Evolutionary conservation across 2,329 filamentous ascomycete genomes (phyloP), one percentile per base, ranked within the genome.

Genomic region (Hymenoscyphus albidus): DNA sequence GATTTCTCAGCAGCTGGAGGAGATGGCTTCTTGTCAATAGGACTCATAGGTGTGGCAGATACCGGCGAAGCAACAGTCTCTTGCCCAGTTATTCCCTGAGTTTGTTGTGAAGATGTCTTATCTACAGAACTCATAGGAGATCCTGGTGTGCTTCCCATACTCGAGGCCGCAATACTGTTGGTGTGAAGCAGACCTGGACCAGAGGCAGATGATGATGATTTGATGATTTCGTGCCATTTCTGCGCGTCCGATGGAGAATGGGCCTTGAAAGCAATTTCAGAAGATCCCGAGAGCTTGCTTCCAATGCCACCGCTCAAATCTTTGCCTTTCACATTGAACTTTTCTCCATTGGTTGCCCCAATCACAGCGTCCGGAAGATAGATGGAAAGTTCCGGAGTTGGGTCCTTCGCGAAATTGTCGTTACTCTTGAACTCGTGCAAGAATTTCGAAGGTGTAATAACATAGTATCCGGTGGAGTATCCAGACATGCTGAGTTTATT

Each of bases 341-440:
- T 97, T 66, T 89, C 85, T 62, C 90, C 93, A 69, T 83, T 87
- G 13, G 85, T 84, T 0, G 79, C 74, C 64, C 93, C 92, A 64
- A 98, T 85, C 57, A 88, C 78, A 71, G 94, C 96, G 72, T 99
- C 95, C 12, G 95, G 93, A 0, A 99, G 87, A 77, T 94, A 98
- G 70, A 99, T 86, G 14, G 91, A 95, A 51, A 95, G 81, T 76
- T 99, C 94, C 0, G 95, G 94, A 64, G 85, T 83, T 10, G 92
- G 92, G 67, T 96, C 92, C 72, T 86, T 79, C 58, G 83, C 82
- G 61, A 83, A 70, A 73, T 87, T 84, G 73, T 98, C 94, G 75
- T 91, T 90, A 74, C 96, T 93, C 79, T 96, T 96, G 83, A 96
- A 99, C 78, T 97, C 93, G 80, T 99, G 95, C 65, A 99, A 80